Evolutionary conservation across 2,329 filamentous ascomycete species (phyloP).

Genomic region (Cytospora leucostoma): DNA sequence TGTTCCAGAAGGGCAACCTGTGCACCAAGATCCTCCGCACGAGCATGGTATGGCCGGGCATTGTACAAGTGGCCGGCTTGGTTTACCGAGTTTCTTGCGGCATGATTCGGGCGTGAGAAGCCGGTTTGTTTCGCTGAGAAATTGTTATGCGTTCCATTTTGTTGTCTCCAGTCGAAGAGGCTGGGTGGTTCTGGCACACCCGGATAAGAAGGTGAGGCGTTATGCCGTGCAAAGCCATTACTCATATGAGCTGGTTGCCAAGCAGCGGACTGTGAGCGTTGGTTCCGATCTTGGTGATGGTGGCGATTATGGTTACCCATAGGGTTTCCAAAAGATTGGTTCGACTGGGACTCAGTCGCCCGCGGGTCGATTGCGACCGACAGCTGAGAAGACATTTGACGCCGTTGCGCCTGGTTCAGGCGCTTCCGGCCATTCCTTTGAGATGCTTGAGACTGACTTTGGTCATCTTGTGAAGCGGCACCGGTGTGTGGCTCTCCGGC

Average conservation of each 20-base stretch:
- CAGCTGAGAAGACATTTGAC: conserved; percentile 62
- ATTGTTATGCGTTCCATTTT: conserved; percentile 28
- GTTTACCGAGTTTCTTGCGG: conserved; percentile 14
- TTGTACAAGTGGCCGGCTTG: conserved; percentile 31
- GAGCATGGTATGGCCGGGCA: conserved; percentile 35
- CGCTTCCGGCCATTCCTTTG: conserved; percentile 49
- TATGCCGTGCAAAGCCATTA: conserved; percentile 33
- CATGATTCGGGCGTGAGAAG: conserved; percentile 27
- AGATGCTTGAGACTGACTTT: conserved; percentile 10
- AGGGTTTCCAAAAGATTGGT: conserved; percentile 37
- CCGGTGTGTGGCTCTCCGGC: background rate
- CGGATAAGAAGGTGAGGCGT: conserved; percentile 38
- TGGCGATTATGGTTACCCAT: conserved; percentile 36
- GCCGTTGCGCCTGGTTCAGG: conserved; percentile 63
- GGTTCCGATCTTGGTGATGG: conserved; percentile 33
- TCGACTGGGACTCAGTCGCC: conserved; percentile 34
- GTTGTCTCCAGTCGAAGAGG: conserved; percentile 35
- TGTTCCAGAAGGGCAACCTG: conserved; percentile 53
- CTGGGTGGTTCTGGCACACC: conserved; percentile 31
- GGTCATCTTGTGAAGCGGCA: conserved; percentile 3
- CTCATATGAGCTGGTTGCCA: conserved; percentile 35
- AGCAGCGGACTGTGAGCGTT: conserved; percentile 40
- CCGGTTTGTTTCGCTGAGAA: conserved; percentile 17
- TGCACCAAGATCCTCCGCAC: conserved; percentile 48
- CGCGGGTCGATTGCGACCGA: conserved; percentile 57